Evolutionary conservation across 345 rosid genomes (phyloP), one percentile per base, ranked within the genome.

Genomic region (Carallia pectinifolia): DNA sequence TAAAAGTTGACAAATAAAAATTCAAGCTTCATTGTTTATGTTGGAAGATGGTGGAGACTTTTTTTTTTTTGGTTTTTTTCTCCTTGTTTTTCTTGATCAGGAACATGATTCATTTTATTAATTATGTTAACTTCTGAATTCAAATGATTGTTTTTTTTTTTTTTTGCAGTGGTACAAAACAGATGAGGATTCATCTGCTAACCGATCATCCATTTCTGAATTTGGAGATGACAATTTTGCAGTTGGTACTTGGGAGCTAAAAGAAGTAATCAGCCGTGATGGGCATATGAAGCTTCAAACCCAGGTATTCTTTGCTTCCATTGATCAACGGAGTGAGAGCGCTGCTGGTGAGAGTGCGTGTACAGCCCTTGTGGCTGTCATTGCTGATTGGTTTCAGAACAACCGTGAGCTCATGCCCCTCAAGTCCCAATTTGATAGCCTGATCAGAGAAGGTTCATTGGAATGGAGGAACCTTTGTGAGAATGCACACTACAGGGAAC

Each of bases 321-420:
- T 95, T 30, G 97, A 95, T 75, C 99, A 95, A 81, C 87, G 97
- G 59, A 91, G 92, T 50, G 97, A 90, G 84, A 84, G 79, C 66
- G 97, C 99, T 8, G 99, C 92, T 13, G 97, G 99, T 38, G 97
- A 91, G 79, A 89, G 99, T 58, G 99, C 99, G 1, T 95, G 99
- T 64, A 90, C 99, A 4, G 92, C 96, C 40, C 81, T 91, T n/a
- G 99, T 95, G 53, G 99, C 97, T 53, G 97, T 87, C 65, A 90
- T 95, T 72, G 90, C 97, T 27, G 85, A 95, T 66, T 91, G 99
- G 99, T 89, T 95, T 70, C 97, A 87, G 66, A 80, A 82, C 64
- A 91, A 91, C 81, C 82, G 53, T 65, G 88, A 82, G 59, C 71
- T 85, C n/a, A 90, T 95, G 92, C 97, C 97, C 2, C 85, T 91